Conservation (phyloP, 2,329 filamentous ascomycete species). For the Venturia carpophila region DNA sequence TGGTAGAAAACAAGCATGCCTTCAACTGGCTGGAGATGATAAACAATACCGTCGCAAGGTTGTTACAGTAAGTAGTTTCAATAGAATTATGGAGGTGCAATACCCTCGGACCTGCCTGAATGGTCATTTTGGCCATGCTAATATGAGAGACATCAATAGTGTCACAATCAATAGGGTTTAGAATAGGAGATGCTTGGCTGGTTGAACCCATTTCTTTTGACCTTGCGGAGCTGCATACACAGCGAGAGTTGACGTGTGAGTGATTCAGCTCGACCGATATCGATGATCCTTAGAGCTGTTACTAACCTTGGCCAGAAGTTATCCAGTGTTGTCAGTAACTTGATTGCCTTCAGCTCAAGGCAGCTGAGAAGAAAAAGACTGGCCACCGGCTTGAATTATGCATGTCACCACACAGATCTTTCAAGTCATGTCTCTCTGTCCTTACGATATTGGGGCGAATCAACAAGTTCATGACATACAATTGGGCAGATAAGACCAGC, state of each 20-base stretch:
- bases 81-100: background rate
- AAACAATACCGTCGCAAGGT: background rate
- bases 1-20: slow-evolving; percentile 7
- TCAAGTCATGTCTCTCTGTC: no score
- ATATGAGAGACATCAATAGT: no score
- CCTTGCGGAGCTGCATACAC: no score
- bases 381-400: background rate
- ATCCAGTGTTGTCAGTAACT: no score
- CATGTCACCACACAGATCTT: background rate
- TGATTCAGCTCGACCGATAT: background rate
- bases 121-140: background rate
- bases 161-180: no score
- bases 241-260: background rate
- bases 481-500: background rate
- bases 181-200: no score
- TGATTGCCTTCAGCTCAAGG: no score
- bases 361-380: no score
- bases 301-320: background rate
- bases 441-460: no score
- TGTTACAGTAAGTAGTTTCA: slow-evolving; percentile 3
- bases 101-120: background rate
- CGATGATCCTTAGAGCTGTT: background rate
- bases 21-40: slow-evolving; percentile 5
- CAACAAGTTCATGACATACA: background rate
- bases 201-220: no score